Base-by-base conservation (phyloP, 139 green algal species). In the Picochlorum sp. region DNA sequence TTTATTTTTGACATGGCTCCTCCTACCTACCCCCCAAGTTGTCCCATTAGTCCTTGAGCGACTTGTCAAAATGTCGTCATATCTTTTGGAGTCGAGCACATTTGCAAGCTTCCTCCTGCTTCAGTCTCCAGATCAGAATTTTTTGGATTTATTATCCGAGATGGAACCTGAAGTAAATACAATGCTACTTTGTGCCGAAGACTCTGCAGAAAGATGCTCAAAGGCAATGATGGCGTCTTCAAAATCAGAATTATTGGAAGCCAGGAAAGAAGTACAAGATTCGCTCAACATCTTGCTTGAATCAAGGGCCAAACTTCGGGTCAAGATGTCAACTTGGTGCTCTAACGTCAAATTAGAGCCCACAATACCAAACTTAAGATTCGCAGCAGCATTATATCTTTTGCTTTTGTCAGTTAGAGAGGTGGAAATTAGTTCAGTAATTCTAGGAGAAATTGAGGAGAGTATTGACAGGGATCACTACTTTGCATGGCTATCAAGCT, bases 1-100 rank as follows among this genome's bases (percentile, higher is more conserved):
- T n/a, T 14, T 68, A 31, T 44, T 57, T 26, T 25, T 65, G 22
- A 68, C 61, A 1, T 68, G 50, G 24, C 36, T 28, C 12, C 32
- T 68, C 40, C 49, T 68, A 32, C 61, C 61, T 10, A 56, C 49
- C 0, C 61, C 61, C 5, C 39, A 32, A 12, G 61, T 61, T 7
- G 20, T 68, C n/a, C 33, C 24, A 5, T 20, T 68, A 25, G 2
- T 55, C 24, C 31, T 60, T 31, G n/a, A 8, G 9, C 16, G 28
- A 26, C 22, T 61, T 7, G 7, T 13, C 7, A 22, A 14, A 45
- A 61, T 33, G 5, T 32, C 10, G 25, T 68, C n/a, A 36, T 31
- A 29, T 22, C 13, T 28, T 47, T 36, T 18, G 61, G 20, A 20
- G 24, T 47, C 13, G 0, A 59, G 13, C 20, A 30, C 0, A 14